Evolutionary conservation across 805 yeast species (phyloP).

Genomic region (Lipomyces japonicus): DNA sequence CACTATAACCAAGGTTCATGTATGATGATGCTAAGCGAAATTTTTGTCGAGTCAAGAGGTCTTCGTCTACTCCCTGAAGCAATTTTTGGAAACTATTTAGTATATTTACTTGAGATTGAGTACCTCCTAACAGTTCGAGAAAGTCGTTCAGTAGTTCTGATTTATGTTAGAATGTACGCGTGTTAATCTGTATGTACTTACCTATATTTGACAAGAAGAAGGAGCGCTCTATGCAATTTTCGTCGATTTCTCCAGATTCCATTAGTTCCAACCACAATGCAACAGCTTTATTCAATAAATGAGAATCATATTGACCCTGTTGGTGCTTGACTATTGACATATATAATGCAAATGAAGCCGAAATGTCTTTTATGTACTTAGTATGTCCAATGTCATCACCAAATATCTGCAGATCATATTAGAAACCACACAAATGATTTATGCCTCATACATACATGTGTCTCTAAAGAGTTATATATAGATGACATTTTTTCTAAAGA

Average conservation of each 20-base stretch:
- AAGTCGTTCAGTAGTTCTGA: slow-evolving; percentile 11
- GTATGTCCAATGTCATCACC: slow-evolving; percentile 6
- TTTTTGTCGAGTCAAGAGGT: neutral
- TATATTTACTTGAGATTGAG: neutral
- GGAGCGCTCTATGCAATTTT: slow-evolving; percentile 1
- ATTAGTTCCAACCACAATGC: slow-evolving; percentile 3
- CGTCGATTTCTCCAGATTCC: slow-evolving; percentile 1
- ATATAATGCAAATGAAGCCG: slow-evolving; percentile 9
- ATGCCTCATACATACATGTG: too few relatives aligned
- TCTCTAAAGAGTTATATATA: too few relatives aligned
- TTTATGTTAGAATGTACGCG: neutral
- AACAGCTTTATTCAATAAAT: neutral
- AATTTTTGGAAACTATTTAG: slow-evolving; percentile 7
- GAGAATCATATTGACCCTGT: neutral
- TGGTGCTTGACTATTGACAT: slow-evolving; percentile 12
- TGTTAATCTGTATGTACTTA: neutral
- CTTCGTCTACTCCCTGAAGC: neutral
- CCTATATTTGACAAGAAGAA: slow-evolving; percentile 4
- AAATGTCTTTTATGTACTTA: slow-evolving; percentile 3
- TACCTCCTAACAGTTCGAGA: slow-evolving; percentile 4
- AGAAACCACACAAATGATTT: too few relatives aligned
- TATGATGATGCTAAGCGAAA: slow-evolving; percentile 1
- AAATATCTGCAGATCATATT: neutral
- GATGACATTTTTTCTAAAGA: too few relatives aligned
- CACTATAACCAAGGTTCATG: slow-evolving; percentile 11